Conservation (phyloP, 768 basidiomycete genomes). For the Cystobasidium onofrii region DNA sequence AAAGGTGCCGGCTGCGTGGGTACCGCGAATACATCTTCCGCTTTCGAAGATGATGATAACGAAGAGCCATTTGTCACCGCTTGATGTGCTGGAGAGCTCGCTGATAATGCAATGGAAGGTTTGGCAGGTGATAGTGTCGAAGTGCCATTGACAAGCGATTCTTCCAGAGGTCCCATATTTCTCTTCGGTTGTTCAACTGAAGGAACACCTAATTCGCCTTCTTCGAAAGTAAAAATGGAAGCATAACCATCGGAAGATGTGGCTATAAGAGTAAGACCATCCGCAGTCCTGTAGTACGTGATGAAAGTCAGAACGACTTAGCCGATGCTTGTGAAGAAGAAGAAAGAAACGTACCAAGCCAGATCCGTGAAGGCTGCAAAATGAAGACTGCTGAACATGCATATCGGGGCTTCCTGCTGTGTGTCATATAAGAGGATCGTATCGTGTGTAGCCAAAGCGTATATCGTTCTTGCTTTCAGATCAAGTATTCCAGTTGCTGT, state of each 20-base stretch:
- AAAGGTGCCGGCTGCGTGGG: neutral
- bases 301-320: neutral
- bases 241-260: conserved; percentile 95
- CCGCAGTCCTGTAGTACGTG: conserved; percentile 69
- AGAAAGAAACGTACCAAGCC: conserved; percentile 62
- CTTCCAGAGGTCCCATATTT: neutral
- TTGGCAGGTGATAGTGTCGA: neutral
- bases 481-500: conserved; percentile 63
- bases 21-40: neutral
- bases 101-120: neutral
- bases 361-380: conserved; percentile 97
- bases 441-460: conserved; percentile 93
- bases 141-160: neutral
- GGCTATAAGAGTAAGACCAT: conserved; percentile 83
- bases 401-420: conserved; percentile 85
- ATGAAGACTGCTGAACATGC: conserved; percentile 84
- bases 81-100: neutral
- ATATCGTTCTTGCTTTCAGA: conserved; percentile 86
- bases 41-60: neutral
- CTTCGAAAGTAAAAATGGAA: conserved; percentile 82
- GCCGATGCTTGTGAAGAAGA: neutral
- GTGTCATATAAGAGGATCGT: conserved; percentile 91
- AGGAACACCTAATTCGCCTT: conserved; percentile 66
- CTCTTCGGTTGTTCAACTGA: conserved; percentile 55
- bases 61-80: neutral